phyloP scores from a whole-genome alignment of 1,139 yeast species.

The Pichia norvegensis region DNA sequence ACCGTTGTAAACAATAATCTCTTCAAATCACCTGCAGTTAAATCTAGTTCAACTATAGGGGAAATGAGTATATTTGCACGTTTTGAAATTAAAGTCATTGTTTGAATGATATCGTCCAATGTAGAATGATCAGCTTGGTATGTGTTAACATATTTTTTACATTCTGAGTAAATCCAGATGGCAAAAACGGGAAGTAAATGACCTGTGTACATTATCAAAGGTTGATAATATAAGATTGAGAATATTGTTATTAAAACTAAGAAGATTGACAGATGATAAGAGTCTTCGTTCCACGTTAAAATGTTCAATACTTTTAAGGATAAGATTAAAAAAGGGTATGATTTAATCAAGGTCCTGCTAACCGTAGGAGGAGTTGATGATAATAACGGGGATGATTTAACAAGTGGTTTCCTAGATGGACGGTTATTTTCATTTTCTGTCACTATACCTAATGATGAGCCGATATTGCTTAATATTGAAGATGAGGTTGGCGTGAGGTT shows the following conservation, averaged over 20 bases:
- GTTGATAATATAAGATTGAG: constrained; percentile 65
- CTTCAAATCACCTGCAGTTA: constrained; percentile 72
- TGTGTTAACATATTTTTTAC: constrained; percentile 40
- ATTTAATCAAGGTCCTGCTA: constrained; percentile 69
- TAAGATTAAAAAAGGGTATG: constrained; percentile 76
- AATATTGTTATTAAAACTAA: constrained; percentile 48
- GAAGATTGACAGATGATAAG: constrained; percentile 52
- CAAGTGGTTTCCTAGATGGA: constrained; percentile 1
- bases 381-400: constrained; percentile 54
- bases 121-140: constrained; percentile 68
- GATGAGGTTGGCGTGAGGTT: neutral
- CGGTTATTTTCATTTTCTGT: neutral
- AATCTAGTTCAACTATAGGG: constrained; percentile 64
- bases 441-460: constrained; percentile 7
- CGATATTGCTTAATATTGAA: constrained; percentile 5
- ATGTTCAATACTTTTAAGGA: constrained; percentile 63
- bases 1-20: constrained; percentile 76
- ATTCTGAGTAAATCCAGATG: constrained; percentile 56
- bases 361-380: constrained; percentile 87
- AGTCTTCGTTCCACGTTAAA: constrained; percentile 88
- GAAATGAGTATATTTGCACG: constrained; percentile 69
- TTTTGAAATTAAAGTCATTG: constrained; percentile 65
- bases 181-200: constrained; percentile 66
- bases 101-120: constrained; percentile 79
- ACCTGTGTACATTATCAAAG: constrained; percentile 67